Evolutionary conservation across 148 eudicot genomes (phyloP).

Genomic region (Camellia lanceoleosa): DNA sequence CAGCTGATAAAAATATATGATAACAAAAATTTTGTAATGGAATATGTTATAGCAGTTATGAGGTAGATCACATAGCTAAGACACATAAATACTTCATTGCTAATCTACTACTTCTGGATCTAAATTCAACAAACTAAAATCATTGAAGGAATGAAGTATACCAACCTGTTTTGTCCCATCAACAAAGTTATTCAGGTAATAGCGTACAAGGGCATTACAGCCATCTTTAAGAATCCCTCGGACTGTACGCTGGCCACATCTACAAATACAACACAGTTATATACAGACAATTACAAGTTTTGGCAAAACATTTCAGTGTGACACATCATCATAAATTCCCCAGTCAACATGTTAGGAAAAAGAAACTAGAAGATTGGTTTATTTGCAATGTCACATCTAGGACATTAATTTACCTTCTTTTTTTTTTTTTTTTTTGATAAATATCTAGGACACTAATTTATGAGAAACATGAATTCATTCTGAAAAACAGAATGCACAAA

Average conservation of each 20-base stretch:
- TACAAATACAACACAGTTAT: conserved; percentile 21
- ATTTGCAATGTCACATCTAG: not conserved
- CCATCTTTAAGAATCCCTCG: conserved; percentile 84
- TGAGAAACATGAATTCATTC: not conserved
- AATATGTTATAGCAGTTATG: not conserved
- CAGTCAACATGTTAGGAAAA: not conserved
- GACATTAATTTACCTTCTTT: not conserved
- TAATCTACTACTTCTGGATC: not conserved
- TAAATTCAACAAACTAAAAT: not conserved
- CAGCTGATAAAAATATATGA: not conserved
- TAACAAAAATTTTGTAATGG: not conserved
- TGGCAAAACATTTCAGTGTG: not conserved
- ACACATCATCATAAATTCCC: not conserved
- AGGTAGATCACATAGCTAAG: not conserved
- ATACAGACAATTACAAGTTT: conserved; percentile 1
- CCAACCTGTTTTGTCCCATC: conserved; percentile 93
- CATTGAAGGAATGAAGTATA: conserved; percentile 9
- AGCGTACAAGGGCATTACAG: conserved; percentile 71
- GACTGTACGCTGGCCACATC: conserved; percentile 78
- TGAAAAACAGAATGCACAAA: conserved; percentile 5
- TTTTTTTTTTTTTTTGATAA: too few species aligned
- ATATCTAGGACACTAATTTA: not conserved
- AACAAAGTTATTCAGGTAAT: conserved; percentile 84
- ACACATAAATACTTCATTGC: not conserved
- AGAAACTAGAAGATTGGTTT: not conserved